Conservation (phyloP, 2,329 filamentous ascomycete genomes). For the Claviceps capensis region DNA sequence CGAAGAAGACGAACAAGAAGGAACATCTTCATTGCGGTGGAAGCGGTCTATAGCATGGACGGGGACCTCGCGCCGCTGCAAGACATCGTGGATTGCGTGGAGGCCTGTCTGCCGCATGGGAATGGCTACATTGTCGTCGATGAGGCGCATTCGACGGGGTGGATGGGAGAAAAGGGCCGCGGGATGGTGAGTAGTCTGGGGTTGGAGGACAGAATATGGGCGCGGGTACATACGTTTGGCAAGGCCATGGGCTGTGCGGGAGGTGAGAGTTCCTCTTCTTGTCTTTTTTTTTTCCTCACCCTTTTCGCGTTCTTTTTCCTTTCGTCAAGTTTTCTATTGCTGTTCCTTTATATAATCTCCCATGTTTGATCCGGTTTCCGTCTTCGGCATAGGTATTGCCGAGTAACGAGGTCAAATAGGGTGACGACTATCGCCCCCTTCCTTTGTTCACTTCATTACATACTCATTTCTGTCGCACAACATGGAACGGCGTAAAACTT, state of each 20-base stretch:
- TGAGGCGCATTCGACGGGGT: constrained; percentile 53
- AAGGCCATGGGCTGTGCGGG: constrained; percentile 57
- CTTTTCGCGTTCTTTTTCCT: not conserved
- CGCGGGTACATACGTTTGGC: constrained; percentile 50
- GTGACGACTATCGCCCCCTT: no score
- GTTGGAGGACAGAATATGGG: constrained; percentile 41
- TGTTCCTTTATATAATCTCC: no score
- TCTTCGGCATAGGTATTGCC: no score
- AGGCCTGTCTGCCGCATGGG: constrained; percentile 36
- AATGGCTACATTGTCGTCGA: constrained; percentile 54
- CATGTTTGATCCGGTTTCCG: no score
- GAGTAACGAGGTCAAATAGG: no score
- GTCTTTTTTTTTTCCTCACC: no score
- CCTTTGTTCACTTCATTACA: no score
- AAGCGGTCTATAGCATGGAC: constrained; percentile 73
- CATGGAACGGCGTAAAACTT: no score
- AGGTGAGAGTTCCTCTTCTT: constrained; percentile 32
- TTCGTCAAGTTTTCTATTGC: no score
- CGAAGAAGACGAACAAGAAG: constrained; percentile 20
- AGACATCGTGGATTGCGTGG: constrained; percentile 44
- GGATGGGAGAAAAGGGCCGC: constrained; percentile 40
- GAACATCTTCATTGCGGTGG: constrained; percentile 57
- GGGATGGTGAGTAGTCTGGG: constrained; percentile 45
- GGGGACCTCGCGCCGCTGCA: constrained; percentile 55
- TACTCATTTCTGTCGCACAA: no score